A percentile compares a stretch with the other conserved stretches of the same genome.
phyloP scores from a whole-genome alignment of 257 asterid species.

The Primulina tabacum region DNA sequence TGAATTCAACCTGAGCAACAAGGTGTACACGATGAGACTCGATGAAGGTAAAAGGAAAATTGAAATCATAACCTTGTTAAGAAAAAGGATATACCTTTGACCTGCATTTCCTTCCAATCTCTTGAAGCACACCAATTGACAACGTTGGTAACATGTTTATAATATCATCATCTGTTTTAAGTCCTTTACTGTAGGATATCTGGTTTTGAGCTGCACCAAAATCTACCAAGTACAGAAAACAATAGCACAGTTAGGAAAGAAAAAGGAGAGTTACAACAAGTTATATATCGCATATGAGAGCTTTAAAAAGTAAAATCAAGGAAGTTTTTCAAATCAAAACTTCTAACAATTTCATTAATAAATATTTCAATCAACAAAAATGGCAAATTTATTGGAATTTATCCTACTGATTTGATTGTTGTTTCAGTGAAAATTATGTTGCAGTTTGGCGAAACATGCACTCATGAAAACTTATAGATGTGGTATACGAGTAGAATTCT shows the following conservation, averaged over 20 bases:
- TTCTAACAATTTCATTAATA: not conserved
- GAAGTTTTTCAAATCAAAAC: not conserved
- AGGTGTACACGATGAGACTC: slow-evolving; percentile 16
- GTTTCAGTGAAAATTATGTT: not conserved
- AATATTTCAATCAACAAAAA: not conserved
- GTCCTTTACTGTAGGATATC: slow-evolving; percentile 40
- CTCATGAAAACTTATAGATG: not conserved
- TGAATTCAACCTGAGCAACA: slow-evolving; percentile 75
- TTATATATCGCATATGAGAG: not conserved
- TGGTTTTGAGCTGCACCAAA: slow-evolving; percentile 40
- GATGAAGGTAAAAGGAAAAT: not conserved
- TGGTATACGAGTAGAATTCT: too few species aligned
- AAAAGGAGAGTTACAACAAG: not conserved
- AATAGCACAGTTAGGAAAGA: slow-evolving; percentile 1
- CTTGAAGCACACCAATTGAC: slow-evolving; percentile 72
- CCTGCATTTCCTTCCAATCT: slow-evolving; percentile 84
- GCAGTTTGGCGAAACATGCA: not conserved
- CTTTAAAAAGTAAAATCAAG: not conserved
- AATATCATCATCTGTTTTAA: slow-evolving; percentile 57
- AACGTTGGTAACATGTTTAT: slow-evolving; percentile 49
- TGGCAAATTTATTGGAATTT: not conserved
- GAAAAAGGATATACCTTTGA: slow-evolving; percentile 56
- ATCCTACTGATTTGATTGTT: not conserved
- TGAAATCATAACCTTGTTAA: slow-evolving; percentile 3
- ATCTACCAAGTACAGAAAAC: slow-evolving; percentile 35